Evolutionary conservation across 176 grass and related monocot genomes (phyloP), one percentile per base, ranked within the genome.

Genomic region (Zea luxurians): DNA sequence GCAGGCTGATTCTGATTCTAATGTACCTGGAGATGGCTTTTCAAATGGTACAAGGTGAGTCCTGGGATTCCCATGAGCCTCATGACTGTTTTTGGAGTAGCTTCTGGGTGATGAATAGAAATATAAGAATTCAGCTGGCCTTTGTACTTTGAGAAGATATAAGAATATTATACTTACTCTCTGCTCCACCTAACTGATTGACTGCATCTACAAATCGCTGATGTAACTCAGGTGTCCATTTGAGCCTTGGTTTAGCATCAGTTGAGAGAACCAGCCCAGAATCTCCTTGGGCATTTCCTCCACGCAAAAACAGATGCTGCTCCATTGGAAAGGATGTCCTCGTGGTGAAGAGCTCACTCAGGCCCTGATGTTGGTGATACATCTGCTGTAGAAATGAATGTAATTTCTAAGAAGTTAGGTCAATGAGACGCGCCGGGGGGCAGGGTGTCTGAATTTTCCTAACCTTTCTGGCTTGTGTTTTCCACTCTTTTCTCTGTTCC

Each of bases 151-250:
- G 38, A 70, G 17, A 61, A 78, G 45, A 73, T 53, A 62, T 53
- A 61, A 82, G 52, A 53, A 82, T 76, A 48, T 2, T 83, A 64
- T 83, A 92, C 96, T 95, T 80, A 99, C 96, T 96, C 48, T 99
- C 92, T 61, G 92, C 96, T 88, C 96, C 96, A 52, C 96, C 92
- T 73, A 99, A 80, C 89, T 99, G 92, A 81, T 99, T 93, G 59
- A 99, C 92, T 21, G 96, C 90, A 77, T 99, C 92, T 71, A 96
- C 91, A 75, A 99, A 99, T 64, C 92, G 79, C 78, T 96, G 89
- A 78, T 99, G 96, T 83, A 99, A 90, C 86, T 96, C 96, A 7
- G 96, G 92, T 42, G 90, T 99, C 96, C 96, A 99, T 87, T 99
- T 99, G 21, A 99, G 71, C 79, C 96, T 90, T 78, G 96, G 96